These are phyloP conservation scores for Aspergillus sojae DNA, from an alignment of 2,329 filamentous ascomycete species.

Conservation along the genomic window DNA sequence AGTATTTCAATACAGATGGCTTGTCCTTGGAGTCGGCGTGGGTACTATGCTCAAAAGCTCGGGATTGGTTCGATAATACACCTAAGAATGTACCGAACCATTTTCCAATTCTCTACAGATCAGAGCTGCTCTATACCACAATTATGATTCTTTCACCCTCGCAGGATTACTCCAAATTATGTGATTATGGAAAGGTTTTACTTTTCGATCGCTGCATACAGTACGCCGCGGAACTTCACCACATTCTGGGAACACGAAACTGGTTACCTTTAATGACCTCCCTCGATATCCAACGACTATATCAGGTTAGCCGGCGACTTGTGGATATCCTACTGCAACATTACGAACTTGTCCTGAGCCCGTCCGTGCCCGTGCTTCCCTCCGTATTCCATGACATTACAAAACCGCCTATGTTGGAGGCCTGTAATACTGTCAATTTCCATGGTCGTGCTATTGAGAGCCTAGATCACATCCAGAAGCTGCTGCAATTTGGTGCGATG, in stretches of 20 bases:
- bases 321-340: conserved; percentile 59
- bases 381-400: conserved; percentile 34
- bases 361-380: conserved; percentile 31
- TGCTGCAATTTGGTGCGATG: conserved; percentile 36
- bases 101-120: conserved; percentile 76
- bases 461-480: conserved; percentile 33
- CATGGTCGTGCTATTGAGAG: conserved; percentile 36
- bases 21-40: conserved; percentile 58
- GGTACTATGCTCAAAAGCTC: conserved; percentile 59
- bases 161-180: conserved; percentile 68
- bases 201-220: conserved; percentile 85
- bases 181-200: conserved; percentile 74
- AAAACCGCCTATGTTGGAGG: conserved; percentile 33
- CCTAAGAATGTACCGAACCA: conserved; percentile 65
- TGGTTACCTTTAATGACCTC: conserved; percentile 76
- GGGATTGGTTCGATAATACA: conserved; percentile 77
- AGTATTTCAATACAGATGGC: conserved; percentile 76
- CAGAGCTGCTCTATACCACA: conserved; percentile 88
- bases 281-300: conserved; percentile 82
- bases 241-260: conserved; percentile 62
- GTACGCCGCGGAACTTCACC: conserved; percentile 76
- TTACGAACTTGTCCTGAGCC: conserved; percentile 48
- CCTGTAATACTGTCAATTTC: conserved; percentile 37
- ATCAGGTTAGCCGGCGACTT: conserved; percentile 66
- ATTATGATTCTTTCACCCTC: conserved; percentile 87